Conservation (phyloP, 176 grass and related monocot species). For the Tuctoria greenei region DNA sequence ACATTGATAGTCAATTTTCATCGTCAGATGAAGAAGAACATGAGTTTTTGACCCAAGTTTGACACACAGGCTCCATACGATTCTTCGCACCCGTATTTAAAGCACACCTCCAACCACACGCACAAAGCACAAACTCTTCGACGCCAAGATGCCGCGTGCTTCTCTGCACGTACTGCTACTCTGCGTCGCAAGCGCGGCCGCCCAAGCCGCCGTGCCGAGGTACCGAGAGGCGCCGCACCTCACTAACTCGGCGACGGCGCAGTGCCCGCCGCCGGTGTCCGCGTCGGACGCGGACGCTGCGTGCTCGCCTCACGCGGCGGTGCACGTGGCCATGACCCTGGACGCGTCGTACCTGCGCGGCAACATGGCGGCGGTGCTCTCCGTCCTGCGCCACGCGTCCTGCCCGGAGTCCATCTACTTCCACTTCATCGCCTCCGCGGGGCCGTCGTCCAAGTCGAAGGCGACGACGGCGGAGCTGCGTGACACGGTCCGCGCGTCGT, state of each 20-base stretch:
- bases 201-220: slow-evolving; percentile 16
- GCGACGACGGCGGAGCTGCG: slow-evolving; percentile 24
- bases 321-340: slow-evolving; percentile 91
- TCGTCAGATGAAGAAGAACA: neutral
- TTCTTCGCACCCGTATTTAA: slow-evolving; percentile 17
- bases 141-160: slow-evolving; percentile 14
- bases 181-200: slow-evolving; percentile 13
- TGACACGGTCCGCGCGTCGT: slow-evolving; percentile 57
- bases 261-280: slow-evolving; percentile 35
- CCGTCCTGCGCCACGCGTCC: slow-evolving; percentile 66
- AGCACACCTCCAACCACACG: neutral
- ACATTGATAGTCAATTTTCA: neutral
- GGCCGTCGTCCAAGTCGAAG: neutral
- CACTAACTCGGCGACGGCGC: slow-evolving; percentile 52
- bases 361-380: slow-evolving; percentile 75
- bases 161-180: slow-evolving; percentile 1
- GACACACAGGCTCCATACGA: slow-evolving; percentile 20
- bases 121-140: neutral
- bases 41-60: slow-evolving; percentile 41
- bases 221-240: slow-evolving; percentile 45
- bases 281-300: slow-evolving; percentile 31
- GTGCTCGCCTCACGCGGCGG: slow-evolving; percentile 59
- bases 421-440: slow-evolving; percentile 71
- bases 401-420: slow-evolving; percentile 81
- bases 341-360: slow-evolving; percentile 77